Percentiles rank a stretch among this genome's conserved stretches.
These are phyloP conservation scores for Rossbeevera mucosa DNA, from an alignment of 768 basidiomycete genomes.

Conservation along the genomic window DNA sequence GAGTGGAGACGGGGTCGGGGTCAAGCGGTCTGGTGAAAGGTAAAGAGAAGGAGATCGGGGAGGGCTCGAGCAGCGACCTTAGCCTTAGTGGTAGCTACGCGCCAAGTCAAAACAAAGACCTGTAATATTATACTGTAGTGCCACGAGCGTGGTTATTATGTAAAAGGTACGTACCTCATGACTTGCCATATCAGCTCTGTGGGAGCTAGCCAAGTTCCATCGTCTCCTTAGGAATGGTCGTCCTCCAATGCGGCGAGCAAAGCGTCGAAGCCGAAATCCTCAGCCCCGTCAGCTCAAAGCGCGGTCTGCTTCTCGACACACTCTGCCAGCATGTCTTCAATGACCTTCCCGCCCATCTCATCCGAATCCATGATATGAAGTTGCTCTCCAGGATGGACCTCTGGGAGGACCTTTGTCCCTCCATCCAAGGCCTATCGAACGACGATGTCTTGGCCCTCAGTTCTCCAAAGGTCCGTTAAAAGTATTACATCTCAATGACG, in stretches of 20 bases:
- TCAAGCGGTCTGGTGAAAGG: conserved; percentile 4
- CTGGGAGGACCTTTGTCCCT: conserved; percentile 6
- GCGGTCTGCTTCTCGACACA: conserved; percentile 4
- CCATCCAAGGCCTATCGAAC: neutral
- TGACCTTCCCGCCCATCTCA: conserved; percentile 14
- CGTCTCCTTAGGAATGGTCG: neutral
- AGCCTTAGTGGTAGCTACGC: neutral
- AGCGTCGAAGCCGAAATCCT: neutral
- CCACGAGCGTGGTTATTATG: too few relatives aligned
- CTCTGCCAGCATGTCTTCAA: conserved; percentile 13
- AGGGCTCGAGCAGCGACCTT: neutral
- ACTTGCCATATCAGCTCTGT: too few relatives aligned
- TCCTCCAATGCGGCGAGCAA: neutral
- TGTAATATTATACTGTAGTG: too few relatives aligned
- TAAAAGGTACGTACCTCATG: too few relatives aligned
- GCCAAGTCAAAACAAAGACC: neutral
- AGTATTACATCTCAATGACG: neutral
- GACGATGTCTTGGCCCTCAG: conserved; percentile 6
- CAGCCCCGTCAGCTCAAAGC: conserved; percentile 3
- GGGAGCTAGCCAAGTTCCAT: neutral
- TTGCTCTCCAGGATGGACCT: conserved; percentile 9
- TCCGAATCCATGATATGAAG: conserved; percentile 8
- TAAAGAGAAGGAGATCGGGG: conserved; percentile 13
- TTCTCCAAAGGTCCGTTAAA: conserved; percentile 6
- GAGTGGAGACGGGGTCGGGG: neutral